A percentile compares a stretch with the other conserved stretches of the same genome.
These are phyloP conservation scores for Phytophthora multivora DNA, from an alignment of 352 stramenopile genomes.

Conservation along the genomic window DNA sequence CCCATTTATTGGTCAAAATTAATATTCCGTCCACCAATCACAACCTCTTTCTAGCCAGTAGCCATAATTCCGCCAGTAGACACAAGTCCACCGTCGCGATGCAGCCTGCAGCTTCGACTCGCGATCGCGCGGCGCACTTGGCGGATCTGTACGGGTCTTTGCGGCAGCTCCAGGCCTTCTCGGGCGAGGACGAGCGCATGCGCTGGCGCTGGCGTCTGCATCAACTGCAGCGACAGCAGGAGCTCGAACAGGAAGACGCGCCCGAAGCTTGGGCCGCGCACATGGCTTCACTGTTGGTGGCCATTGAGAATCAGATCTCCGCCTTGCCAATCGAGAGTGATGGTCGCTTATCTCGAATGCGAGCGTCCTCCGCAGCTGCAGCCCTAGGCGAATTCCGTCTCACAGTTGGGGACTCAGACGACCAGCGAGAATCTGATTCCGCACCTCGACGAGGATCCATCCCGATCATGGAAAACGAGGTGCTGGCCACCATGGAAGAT, in stretches of 20 bases:
- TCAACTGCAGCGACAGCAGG: constrained; percentile 39
- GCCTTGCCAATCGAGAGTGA: constrained; percentile 30
- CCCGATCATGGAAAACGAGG: constrained; percentile 41
- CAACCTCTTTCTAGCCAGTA: constrained; percentile 7
- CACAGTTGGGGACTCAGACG: constrained; percentile 20
- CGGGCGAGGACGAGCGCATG: constrained; percentile 41
- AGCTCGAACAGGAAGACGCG: constrained; percentile 27
- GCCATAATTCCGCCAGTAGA: constrained; percentile 13
- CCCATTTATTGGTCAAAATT: too few relatives aligned
- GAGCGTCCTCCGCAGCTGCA: constrained; percentile 19
- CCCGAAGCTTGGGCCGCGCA: constrained; percentile 26
- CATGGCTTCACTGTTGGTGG: constrained; percentile 29
- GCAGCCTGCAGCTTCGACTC: constrained; percentile 15
- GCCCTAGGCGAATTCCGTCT: constrained; percentile 28
- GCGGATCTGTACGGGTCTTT: constrained; percentile 32
- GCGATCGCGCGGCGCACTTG: constrained; percentile 29
- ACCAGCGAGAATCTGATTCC: constrained; percentile 11
- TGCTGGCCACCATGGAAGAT: constrained; percentile 27
- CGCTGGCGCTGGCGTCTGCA: constrained; percentile 45
- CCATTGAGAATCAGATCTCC: constrained; percentile 41
- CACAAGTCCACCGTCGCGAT: constrained; percentile 5
- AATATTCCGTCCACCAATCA: too few relatives aligned
- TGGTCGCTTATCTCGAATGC: constrained; percentile 7
- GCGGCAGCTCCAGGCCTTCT: constrained; percentile 22
- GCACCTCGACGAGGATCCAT: constrained; percentile 30